Percentiles rank a stretch among this genome's conserved stretches.
phyloP scores from a whole-genome alignment of 345 rosid genomes.

The Brassica nigra region DNA sequence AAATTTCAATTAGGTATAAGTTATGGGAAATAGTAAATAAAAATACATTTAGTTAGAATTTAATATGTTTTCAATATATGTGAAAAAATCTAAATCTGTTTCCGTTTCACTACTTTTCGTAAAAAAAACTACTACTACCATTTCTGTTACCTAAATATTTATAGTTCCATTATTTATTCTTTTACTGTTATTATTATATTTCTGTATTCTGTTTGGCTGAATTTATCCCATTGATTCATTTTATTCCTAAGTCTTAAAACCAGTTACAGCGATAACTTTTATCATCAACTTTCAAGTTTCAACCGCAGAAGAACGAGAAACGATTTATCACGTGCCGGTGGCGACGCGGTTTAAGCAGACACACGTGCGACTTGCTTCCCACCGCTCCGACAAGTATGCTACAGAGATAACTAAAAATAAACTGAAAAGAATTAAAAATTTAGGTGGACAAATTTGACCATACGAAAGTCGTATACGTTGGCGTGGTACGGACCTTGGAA shows the following conservation, averaged over 20 bases:
- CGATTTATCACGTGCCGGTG: constrained; percentile 53
- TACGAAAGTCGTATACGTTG: constrained; percentile 28
- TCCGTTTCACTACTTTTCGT: too few species aligned
- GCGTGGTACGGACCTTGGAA: constrained; percentile 28
- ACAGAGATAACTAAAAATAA: background rate
- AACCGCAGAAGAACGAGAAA: constrained; percentile 30
- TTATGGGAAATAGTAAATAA: too few species aligned
- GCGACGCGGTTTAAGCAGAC: constrained; percentile 41
- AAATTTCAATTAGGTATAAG: too few species aligned
- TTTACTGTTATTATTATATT: too few species aligned
- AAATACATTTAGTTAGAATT: too few species aligned
- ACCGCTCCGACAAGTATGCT: constrained; percentile 38
- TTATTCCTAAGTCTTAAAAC: background rate
- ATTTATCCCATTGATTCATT: background rate
- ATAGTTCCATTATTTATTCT: too few species aligned
- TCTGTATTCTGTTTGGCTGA: background rate
- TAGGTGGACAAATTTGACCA: constrained; percentile 40
- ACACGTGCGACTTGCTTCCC: constrained; percentile 65
- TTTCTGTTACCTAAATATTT: too few species aligned
- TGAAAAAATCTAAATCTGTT: too few species aligned
- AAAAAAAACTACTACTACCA: too few species aligned
- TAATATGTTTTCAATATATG: too few species aligned
- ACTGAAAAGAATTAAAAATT: background rate
- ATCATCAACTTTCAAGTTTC: background rate
- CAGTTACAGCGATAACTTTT: background rate